phyloP scores from a whole-genome alignment of 306 rosid genomes.

The Lathyrus tuberosus region DNA sequence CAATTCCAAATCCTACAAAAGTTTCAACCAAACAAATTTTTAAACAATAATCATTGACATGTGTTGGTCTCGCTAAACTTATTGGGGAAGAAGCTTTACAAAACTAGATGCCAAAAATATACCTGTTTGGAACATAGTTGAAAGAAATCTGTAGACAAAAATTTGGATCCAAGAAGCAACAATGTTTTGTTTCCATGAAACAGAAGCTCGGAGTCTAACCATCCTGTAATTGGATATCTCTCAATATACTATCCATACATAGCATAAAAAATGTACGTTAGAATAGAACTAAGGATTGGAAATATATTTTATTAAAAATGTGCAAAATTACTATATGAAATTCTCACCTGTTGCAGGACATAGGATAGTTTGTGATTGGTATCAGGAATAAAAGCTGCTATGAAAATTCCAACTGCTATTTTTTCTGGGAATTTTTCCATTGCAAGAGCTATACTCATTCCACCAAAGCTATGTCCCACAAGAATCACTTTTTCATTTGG shows the following conservation, averaged over 20 bases:
- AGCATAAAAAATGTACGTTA: too few species aligned
- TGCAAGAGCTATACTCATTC: constrained; percentile 62
- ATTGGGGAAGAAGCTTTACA: background rate
- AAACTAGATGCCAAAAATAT: background rate
- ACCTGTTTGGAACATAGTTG: constrained; percentile 65
- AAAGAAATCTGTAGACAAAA: constrained; percentile 43
- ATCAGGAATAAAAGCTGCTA: constrained; percentile 66
- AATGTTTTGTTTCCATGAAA: constrained; percentile 41
- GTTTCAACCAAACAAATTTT: background rate
- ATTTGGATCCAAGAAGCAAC: constrained; percentile 47
- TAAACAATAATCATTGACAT: background rate
- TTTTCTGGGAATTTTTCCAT: constrained; percentile 59
- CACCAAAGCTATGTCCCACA: constrained; percentile 80
- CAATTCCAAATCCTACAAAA: constrained; percentile 59
- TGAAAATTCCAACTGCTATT: constrained; percentile 50
- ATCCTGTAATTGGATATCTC: constrained; percentile 27
- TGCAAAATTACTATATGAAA: background rate
- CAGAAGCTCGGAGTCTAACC: constrained; percentile 49
- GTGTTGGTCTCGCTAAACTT: background rate
- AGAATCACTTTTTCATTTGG: constrained; percentile 57
- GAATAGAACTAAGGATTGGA: too few species aligned
- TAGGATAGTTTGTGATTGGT: constrained; percentile 54
- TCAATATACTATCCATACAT: constrained; percentile 33
- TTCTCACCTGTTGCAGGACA: constrained; percentile 44
- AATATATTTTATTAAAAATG: too few species aligned